Percentiles rank a stretch among this genome's conserved stretches.
phyloP scores from a whole-genome alignment of 495 filamentous ascomycete genomes.

The Viridothelium virens region DNA sequence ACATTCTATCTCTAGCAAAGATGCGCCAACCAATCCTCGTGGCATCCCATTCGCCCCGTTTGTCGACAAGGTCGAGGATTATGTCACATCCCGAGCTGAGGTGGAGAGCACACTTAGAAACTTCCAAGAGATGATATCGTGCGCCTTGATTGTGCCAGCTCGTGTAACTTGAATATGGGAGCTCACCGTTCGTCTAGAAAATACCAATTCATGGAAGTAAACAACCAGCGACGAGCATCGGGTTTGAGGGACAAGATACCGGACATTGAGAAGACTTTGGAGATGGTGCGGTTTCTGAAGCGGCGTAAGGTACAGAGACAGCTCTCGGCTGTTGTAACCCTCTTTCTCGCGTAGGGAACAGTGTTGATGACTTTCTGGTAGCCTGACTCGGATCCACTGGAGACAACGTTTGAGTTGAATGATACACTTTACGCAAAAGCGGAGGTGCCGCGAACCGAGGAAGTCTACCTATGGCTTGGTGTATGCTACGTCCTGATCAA shows the following conservation, averaged over 20 bases:
- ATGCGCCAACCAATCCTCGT: constrained; percentile 71
- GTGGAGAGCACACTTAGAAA: constrained; percentile 83
- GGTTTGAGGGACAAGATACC: constrained; percentile 92
- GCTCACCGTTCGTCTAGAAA: constrained; percentile 47
- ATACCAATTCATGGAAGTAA: constrained; percentile 99
- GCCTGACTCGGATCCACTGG: constrained; percentile 54
- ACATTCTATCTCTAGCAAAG: constrained; percentile 33
- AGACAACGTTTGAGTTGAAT: constrained; percentile 92
- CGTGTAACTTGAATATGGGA: not conserved
- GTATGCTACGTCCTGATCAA: constrained; percentile 39
- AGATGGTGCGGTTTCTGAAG: constrained; percentile 80
- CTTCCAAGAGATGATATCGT: constrained; percentile 99
- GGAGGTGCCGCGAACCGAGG: constrained; percentile 68
- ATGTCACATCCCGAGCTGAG: constrained; percentile 75
- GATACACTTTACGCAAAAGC: constrained; percentile 93
- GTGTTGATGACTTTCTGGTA: constrained; percentile 18
- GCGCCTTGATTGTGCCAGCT: constrained; percentile 26
- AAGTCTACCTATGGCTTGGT: constrained; percentile 95
- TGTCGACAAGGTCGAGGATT: constrained; percentile 92
- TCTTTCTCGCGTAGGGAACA: not conserved
- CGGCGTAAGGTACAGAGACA: constrained; percentile 47
- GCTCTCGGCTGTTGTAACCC: not conserved
- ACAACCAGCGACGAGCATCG: constrained; percentile 71
- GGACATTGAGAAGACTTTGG: constrained; percentile 95
- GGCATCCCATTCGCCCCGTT: constrained; percentile 94